These are phyloP conservation scores for Xylaria bambusicola DNA, from an alignment of 495 filamentous ascomycete genomes.

Conservation along the genomic window DNA sequence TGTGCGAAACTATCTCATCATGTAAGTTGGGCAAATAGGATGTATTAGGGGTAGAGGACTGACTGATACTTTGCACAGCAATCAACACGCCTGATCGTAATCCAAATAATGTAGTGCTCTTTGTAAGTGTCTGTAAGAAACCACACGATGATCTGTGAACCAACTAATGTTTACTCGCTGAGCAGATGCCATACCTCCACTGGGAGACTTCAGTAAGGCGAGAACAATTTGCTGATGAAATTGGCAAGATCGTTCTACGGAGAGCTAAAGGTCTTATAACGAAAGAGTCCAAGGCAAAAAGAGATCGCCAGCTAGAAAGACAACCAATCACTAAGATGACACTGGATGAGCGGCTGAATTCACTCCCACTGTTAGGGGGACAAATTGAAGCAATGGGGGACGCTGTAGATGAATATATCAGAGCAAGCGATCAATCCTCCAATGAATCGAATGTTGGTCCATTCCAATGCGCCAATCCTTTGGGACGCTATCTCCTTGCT, in stretches of 20 bases:
- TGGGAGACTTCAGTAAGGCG: slow-evolving; percentile 56
- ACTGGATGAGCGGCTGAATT: too few species aligned
- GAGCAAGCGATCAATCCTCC: too few species aligned
- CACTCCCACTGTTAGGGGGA: too few species aligned
- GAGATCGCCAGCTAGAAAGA: background rate
- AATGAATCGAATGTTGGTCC: too few species aligned
- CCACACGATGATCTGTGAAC: background rate
- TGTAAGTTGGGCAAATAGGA: slow-evolving; percentile 23
- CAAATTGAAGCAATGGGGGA: background rate
- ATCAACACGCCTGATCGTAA: slow-evolving; percentile 20
- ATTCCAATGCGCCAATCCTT: slow-evolving; percentile 24
- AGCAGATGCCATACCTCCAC: slow-evolving; percentile 66
- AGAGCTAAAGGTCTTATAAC: background rate
- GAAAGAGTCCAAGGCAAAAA: slow-evolving; percentile 13
- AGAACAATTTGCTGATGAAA: slow-evolving; percentile 36
- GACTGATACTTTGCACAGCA: background rate
- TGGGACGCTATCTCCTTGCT: slow-evolving; percentile 40
- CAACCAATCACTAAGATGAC: too few species aligned
- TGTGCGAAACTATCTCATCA: slow-evolving; percentile 35
- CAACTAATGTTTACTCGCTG: background rate
- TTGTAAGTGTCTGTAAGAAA: slow-evolving; percentile 27
- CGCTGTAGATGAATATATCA: background rate
- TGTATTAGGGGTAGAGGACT: too few species aligned
- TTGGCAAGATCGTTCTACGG: slow-evolving; percentile 25
- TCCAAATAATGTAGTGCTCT: slow-evolving; percentile 41